These are phyloP conservation scores for Colletotrichum sp. DNA, from an alignment of 2,329 filamentous ascomycete genomes.

Conservation along the genomic window DNA sequence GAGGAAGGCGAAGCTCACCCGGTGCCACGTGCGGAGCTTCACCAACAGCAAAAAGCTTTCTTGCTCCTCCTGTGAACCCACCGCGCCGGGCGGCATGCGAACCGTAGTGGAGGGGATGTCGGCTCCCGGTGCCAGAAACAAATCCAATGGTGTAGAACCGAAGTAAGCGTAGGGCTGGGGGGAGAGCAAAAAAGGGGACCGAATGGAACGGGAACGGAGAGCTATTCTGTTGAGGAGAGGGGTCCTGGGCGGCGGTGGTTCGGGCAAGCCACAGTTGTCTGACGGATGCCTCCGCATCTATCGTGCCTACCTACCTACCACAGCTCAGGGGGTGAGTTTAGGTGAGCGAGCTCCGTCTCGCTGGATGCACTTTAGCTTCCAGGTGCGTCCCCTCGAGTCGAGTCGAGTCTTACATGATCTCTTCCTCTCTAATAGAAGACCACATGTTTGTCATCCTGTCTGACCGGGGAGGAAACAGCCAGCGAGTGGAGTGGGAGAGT, in stretches of 20 bases:
- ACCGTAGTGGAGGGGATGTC: neutral
- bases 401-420: neutral
- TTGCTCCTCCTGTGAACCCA: neutral
- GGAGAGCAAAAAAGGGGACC: neutral
- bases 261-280: neutral
- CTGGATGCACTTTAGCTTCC: neutral
- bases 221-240: neutral
- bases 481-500: neutral
- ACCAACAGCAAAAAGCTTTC: neutral
- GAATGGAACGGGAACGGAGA: neutral
- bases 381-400: neutral
- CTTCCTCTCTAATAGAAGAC: neutral
- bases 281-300: neutral
- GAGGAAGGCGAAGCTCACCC: neutral
- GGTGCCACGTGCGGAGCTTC: slow-evolving; percentile 1
- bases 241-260: neutral
- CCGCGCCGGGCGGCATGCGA: neutral
- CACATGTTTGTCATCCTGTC: slow-evolving; percentile 6
- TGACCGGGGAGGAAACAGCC: neutral
- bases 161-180: slow-evolving; percentile 11
- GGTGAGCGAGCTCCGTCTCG: neutral
- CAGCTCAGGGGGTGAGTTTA: slow-evolving; percentile 10
- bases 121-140: neutral
- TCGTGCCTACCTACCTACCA: neutral
- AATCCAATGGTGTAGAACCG: neutral